Percentiles rank a stretch among this genome's conserved stretches.
phyloP scores from a whole-genome alignment of 257 asterid genomes.

The Scutellaria barbata region DNA sequence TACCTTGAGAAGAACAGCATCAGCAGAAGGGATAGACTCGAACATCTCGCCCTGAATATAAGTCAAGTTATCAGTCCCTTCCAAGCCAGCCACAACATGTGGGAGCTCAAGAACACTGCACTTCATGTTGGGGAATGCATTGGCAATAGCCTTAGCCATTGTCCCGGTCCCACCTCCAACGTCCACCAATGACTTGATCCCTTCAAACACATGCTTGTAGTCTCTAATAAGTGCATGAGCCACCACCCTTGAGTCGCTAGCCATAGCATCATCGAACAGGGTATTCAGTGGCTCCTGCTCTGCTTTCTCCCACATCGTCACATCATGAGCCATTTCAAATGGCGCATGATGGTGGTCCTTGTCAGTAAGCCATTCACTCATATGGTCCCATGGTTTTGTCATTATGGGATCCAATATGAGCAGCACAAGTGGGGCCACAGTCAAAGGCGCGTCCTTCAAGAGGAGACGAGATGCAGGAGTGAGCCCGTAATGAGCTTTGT shows the following conservation, averaged over 20 bases:
- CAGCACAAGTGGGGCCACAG: not conserved
- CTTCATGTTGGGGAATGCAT: slow-evolving; percentile 5
- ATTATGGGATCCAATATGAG: slow-evolving; percentile 3
- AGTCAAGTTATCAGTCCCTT: slow-evolving; percentile 2
- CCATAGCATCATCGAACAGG: slow-evolving; percentile 26
- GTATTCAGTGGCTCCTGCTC: not conserved
- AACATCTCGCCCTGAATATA: slow-evolving; percentile 31
- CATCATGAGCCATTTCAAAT: not conserved
- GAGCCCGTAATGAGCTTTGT: not conserved
- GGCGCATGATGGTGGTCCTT: not conserved
- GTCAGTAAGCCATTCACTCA: slow-evolving; percentile 24
- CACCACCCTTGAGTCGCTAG: slow-evolving; percentile 18
- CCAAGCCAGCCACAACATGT: slow-evolving; percentile 25
- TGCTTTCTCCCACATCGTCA: not conserved
- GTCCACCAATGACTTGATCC: slow-evolving; percentile 29
- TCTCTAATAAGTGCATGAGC: not conserved
- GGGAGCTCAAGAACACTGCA: slow-evolving; percentile 26
- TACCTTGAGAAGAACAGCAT: slow-evolving; percentile 31
- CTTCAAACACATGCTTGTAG: slow-evolving; percentile 14
- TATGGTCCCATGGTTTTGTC: not conserved
- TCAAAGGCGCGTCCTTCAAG: slow-evolving; percentile 12
- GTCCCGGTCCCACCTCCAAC: slow-evolving; percentile 33
- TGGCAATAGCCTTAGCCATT: slow-evolving; percentile 6
- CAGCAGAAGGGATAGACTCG: slow-evolving; percentile 19
- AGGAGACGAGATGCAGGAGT: slow-evolving; percentile 30